Base-by-base conservation (phyloP, 305 asterid genomes). In the Fraxinus xanthoxyloides region DNA sequence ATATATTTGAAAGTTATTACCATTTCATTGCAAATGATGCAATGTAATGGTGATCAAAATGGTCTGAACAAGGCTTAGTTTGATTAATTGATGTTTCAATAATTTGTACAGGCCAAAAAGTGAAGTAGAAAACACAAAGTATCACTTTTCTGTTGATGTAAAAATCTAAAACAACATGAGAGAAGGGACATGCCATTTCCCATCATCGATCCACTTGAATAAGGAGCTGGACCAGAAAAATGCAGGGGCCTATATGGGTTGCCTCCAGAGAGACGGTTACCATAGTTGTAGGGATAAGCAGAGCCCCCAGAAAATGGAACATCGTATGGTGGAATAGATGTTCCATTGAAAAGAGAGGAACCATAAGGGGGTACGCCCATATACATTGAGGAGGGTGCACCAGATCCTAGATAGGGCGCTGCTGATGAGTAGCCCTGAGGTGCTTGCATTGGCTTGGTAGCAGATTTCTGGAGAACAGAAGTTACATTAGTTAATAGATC, bases 261-360 rank as follows among this genome's bases (percentile, higher is more conserved):
- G 82, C 95, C 97, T 48, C 95, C 98, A 81, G 97, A 85, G 82
- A 91, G 82, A 28, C 97, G 97, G 81, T 90, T 90, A 73, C 97
- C 96, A 84, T 91, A 92, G 87, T 89, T 95, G 86, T 89, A 93
- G 73, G 90, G 98, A 88, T 93, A 94, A 24, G 95, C 89, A 5
- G 98, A 90, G 82, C 92, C 93, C 78, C 98, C 97, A 84, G 98
- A 86, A 87, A 85, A 94, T 31, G 98, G 96, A 87, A 89, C 89
- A 65, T 94, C 98, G 81, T 93, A 94, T 30, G 95, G 93, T 34
- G 93, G 96, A 82, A 92, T 77, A 77, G 97, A 87, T 82, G 97
- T 13, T 72, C 97, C 94, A 80, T 86, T 91, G 85, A 92, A 94
- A 85, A 93, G 81, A 40, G 97, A 89, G 76, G 97, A 90, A 51